A percentile compares a stretch with the other conserved stretches of the same genome.
phyloP scores from a whole-genome alignment of 1,139 yeast genomes.

The Lodderomyces metapsilosis region DNA sequence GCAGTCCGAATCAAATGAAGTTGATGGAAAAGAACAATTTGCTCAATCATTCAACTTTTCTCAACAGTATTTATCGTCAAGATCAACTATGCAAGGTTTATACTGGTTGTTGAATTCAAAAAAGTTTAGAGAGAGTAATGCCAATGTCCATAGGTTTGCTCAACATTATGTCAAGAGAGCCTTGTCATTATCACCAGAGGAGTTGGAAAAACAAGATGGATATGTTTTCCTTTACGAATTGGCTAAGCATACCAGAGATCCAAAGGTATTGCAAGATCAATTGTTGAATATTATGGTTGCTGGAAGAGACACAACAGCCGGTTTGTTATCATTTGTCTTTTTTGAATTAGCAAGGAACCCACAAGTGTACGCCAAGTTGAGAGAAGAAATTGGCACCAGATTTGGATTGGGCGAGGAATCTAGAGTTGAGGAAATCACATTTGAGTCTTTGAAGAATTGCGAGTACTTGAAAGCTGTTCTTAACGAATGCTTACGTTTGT shows the following conservation, averaged over 20 bases:
- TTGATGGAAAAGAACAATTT: conserved; percentile 37
- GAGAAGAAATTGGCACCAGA: conserved; percentile 31
- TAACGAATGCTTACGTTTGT: conserved; percentile 50
- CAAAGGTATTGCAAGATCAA: conserved; percentile 50
- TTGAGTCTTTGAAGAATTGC: conserved; percentile 49
- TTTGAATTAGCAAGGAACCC: conserved; percentile 48
- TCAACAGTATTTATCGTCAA: conserved; percentile 35
- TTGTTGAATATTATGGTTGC: conserved; percentile 52
- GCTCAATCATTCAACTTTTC: conserved; percentile 43
- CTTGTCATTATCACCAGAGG: conserved; percentile 19
- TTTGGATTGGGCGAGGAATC: conserved; percentile 33
- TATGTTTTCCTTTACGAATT: conserved; percentile 14
- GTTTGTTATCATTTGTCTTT: conserved; percentile 18
- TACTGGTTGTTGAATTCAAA: conserved; percentile 32
- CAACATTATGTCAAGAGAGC: conserved; percentile 30
- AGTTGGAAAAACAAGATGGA: no score
- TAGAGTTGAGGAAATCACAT: conserved; percentile 27
- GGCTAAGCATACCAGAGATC: conserved; percentile 50
- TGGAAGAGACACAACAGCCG: conserved; percentile 21
- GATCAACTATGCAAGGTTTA: conserved; percentile 35
- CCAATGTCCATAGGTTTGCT: conserved; percentile 34
- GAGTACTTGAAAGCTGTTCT: conserved; percentile 48
- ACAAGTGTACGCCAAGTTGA: conserved; percentile 36
- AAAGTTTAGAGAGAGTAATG: conserved; percentile 30
- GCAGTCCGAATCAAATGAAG: conserved; percentile 13